Evolutionary conservation across 2,329 filamentous ascomycete genomes (phyloP), one percentile per base, ranked within the genome.

Genomic region (Phyllosticta citrichinensis): DNA sequence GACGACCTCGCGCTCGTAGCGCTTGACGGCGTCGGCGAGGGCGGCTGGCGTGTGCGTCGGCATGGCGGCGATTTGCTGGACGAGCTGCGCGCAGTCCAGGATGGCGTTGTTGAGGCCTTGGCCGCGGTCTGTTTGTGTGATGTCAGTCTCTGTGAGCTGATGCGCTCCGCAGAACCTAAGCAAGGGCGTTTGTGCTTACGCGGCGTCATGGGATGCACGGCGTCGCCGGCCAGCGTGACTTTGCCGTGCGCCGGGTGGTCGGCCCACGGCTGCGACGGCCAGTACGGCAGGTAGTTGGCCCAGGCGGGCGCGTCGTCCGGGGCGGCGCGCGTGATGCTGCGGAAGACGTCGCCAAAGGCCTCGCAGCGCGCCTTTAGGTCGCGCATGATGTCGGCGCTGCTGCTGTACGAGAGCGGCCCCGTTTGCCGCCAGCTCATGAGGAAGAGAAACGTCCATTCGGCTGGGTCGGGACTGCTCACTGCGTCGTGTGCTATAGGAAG

Each of bases 51-150:
- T n/a, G 2, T 51, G 22, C 55, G 27, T 40, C 6, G 27, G 33
- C 55, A 55, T 47, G 11, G 55, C 60, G n/a, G 63, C 47, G 8
- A 72, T 64, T 47, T 65, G 63, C 11, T 69, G 53, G 19, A 76
- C 63, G 1, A 80, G 63, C 61, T 75, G 73, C 1, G 69, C 71
- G 4, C 73, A 76, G 62, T 80, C 79, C 1, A 72, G 72, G 10
- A 80, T 68, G 2, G 74, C 73, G 62, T 80, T 77, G 63, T 80
- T 80, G n/a, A 80, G 70, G 0, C 77, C 78, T 65, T 81, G 77
- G 0, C 77, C 78, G 22, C 78, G 73, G 65, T 80, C 68, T 64
- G 22, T 47, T 4, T n/a, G 14, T n/a, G n/a, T n/a, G n/a, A n/a
- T 2, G 14, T n/a, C n/a, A n/a, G 40, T n/a, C n/a, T 47, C 3